Conservation (phyloP, 2,329 filamentous ascomycete species). For the Microcyclospora tardicrescens region DNA sequence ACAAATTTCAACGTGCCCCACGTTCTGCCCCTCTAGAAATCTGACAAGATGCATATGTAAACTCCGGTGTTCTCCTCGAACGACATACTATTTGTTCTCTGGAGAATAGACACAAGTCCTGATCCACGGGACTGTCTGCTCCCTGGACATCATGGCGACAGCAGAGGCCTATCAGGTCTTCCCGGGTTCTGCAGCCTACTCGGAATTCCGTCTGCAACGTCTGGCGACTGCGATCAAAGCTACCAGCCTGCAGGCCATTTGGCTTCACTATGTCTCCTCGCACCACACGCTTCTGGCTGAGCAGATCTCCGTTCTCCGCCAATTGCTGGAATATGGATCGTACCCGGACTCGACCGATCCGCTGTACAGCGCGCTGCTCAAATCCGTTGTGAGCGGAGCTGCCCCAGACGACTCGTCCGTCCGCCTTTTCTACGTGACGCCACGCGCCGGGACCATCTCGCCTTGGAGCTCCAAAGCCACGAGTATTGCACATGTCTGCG, state of each 20-base stretch:
- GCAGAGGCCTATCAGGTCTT: constrained; percentile 29
- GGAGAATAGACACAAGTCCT: no score
- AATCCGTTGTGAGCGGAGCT: constrained; percentile 37
- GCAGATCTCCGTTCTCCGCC: constrained; percentile 41
- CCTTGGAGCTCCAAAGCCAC: constrained; percentile 97
- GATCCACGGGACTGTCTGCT: no score
- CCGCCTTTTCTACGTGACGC: constrained; percentile 58
- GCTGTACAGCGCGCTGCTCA: constrained; percentile 31
- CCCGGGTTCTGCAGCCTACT: constrained; percentile 43
- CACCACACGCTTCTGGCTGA: constrained; percentile 27
- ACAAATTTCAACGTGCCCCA: no score
- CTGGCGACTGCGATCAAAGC: constrained; percentile 35
- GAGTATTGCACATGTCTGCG: constrained; percentile 85
- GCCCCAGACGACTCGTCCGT: constrained; percentile 37
- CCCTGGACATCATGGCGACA: no score
- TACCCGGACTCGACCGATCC: constrained; percentile 33
- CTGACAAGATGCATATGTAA: no score
- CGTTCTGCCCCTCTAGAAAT: no score
- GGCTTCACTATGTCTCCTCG: constrained; percentile 39
- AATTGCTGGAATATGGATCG: constrained; percentile 48
- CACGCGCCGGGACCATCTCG: constrained; percentile 69
- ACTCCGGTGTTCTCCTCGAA: no score
- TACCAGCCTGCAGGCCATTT: constrained; percentile 35
- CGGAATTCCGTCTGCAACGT: constrained; percentile 35
- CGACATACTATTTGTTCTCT: no score